Percentiles rank a stretch among this genome's conserved stretches.
Conservation (phyloP, 352 stramenopile species). For the Elongisporangium anandrum region DNA sequence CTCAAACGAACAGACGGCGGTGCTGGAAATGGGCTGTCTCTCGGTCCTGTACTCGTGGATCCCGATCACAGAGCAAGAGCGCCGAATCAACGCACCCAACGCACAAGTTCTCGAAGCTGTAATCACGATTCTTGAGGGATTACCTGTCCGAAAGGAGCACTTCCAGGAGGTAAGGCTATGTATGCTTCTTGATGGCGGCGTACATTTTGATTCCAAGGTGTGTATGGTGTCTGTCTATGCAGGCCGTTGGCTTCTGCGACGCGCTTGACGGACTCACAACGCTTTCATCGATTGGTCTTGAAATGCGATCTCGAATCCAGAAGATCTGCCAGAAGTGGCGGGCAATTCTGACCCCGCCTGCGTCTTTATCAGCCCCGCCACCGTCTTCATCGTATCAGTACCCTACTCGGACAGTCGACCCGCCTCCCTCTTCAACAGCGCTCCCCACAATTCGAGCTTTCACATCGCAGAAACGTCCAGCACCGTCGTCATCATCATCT, state of each 20-base stretch:
- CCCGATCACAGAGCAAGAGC: conserved; percentile 12
- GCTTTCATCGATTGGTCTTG: conserved; percentile 22
- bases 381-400: too few relatives aligned
- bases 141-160: conserved; percentile 64
- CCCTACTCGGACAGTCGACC: too few relatives aligned
- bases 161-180: conserved; percentile 37
- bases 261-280: conserved; percentile 28
- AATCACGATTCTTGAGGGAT: conserved; percentile 35
- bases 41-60: conserved; percentile 59
- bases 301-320: conserved; percentile 34
- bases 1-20: conserved; percentile 36
- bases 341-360: too few relatives aligned
- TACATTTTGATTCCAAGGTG: not conserved
- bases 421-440: too few relatives aligned
- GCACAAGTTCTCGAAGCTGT: conserved; percentile 65
- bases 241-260: conserved; percentile 32
- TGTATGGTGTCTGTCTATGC: not conserved
- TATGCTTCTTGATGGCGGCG: not conserved
- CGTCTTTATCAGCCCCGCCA: too few relatives aligned
- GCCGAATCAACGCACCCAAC: conserved; percentile 23
- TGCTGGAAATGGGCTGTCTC: conserved; percentile 61
- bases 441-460: too few relatives aligned
- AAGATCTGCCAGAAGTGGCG: conserved; percentile 13
- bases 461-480: too few relatives aligned
- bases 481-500: too few relatives aligned